phyloP scores from a whole-genome alignment of 2,329 filamentous ascomycete genomes.

The Penicillium sp. region DNA sequence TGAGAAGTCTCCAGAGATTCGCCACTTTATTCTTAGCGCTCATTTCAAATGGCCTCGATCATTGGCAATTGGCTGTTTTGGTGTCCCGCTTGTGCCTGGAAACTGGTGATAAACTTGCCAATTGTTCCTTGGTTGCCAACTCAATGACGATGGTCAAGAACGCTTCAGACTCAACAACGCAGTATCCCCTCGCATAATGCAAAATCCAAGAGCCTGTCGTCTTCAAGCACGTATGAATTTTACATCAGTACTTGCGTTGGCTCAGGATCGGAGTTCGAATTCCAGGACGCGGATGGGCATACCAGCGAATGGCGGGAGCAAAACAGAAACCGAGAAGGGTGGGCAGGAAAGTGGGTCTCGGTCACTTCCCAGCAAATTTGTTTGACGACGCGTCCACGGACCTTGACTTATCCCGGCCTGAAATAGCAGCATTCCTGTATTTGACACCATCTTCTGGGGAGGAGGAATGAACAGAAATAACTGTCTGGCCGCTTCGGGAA shows the following conservation, averaged over 20 bases:
- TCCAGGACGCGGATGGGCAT: neutral
- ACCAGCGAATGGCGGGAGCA: neutral
- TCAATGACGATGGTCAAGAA: conserved; percentile 1
- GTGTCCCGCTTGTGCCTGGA: conserved; percentile 21
- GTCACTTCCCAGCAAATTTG: neutral
- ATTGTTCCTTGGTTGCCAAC: conserved; percentile 1
- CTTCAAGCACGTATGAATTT: neutral
- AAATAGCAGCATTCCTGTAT: conserved; percentile 5
- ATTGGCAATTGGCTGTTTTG: conserved; percentile 11
- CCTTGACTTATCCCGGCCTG: neutral
- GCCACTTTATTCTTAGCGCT: conserved; percentile 25
- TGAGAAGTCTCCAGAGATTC: conserved; percentile 14
- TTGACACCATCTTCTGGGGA: conserved; percentile 3
- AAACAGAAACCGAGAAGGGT: neutral
- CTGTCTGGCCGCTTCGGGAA: neutral
- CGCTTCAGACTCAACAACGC: conserved; percentile 1
- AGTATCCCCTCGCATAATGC: neutral
- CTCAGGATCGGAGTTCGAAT: neutral
- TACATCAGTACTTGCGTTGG: neutral
- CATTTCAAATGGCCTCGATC: neutral
- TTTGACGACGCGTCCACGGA: conserved; percentile 11
- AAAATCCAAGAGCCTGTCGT: neutral
- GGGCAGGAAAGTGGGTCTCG: neutral
- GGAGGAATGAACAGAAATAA: conserved; percentile 4
- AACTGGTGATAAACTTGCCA: conserved; percentile 14